Percentiles rank a stretch among this genome's conserved stretches.
Evolutionary conservation across 768 basidiomycete genomes (phyloP).

Genomic region (Trametes maxima): DNA sequence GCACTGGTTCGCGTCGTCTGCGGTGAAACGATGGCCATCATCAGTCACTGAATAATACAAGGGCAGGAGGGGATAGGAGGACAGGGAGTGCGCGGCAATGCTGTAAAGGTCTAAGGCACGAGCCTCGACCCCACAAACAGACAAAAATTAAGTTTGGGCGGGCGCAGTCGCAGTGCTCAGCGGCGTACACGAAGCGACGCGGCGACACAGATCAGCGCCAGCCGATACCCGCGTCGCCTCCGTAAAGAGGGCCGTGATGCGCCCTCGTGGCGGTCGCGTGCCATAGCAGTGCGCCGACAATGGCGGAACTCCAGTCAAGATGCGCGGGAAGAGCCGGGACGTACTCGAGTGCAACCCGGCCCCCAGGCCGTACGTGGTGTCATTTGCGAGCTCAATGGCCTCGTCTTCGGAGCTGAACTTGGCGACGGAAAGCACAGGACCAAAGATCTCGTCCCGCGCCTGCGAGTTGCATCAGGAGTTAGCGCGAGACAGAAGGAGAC

Average conservation of each 20-base stretch:
- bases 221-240: no score
- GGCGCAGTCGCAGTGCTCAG: no score
- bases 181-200: no score
- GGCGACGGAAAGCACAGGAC: constrained; percentile 85
- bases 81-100: no score
- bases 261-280: no score
- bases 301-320: neutral
- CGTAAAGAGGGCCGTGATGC: no score
- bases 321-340: constrained; percentile 27
- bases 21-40: constrained; percentile 21
- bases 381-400: constrained; percentile 81
- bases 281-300: neutral
- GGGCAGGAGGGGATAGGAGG: neutral
- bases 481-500: neutral
- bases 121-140: neutral
- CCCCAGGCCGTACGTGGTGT: constrained; percentile 88
- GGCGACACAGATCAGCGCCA: no score
- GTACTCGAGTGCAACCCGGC: constrained; percentile 88
- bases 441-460: constrained; percentile 73
- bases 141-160: no score
- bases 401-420: constrained; percentile 88
- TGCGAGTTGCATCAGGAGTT: neutral
- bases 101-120: no score
- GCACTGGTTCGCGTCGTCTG: constrained; percentile 83
- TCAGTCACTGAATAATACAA: neutral